Evolutionary conservation across 495 filamentous ascomycete genomes (phyloP), one percentile per base, ranked within the genome.

Genomic region (Penicillium chermesinum): DNA sequence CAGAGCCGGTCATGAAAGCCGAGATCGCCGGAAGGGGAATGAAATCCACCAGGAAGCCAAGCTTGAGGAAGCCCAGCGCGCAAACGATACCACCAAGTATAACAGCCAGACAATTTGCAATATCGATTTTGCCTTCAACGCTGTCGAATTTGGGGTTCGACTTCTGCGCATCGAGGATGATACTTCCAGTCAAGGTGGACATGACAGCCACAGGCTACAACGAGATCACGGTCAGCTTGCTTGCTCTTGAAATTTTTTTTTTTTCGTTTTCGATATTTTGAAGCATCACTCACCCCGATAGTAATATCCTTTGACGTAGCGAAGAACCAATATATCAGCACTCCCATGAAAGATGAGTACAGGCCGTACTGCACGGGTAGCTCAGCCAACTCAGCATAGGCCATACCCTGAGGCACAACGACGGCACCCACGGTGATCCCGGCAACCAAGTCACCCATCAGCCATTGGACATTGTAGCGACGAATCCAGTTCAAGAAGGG

Each of bases 261-360:
- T 7, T 7, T 22, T 18, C 8, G 17, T 17, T 19, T 8, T 17
- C 3, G 30, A 16, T 1, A 81, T 87, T 75, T 71, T n/a, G n/a
- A 30, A 10, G 91, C 88, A 30, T n/a, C 4, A 30, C 25, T 30
- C 10, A 30, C 25, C n/a, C 93, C 93, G 43, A 98, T 97, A 7
- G 93, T 97, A 61, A 98, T 97, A 67, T 98, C 93, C 61, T 98
- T 98, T 0, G 94, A 97, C 1, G 93, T 98, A 1, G 93, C 93
- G 57, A 98, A 97, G 65, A 97, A 94, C 93, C 93, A 97, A 56
- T 99, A 99, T 40, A 96, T 65, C 50, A 96, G 62, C 3, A 97
- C 91, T 19, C 93, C 93, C 85, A 97, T 95, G 58, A 99, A 99
- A 0, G 91, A 96, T 1, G 91, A 93, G 63, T 99, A 99, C 0